These are phyloP conservation scores for Neolentinus lepideus DNA, from an alignment of 1,284 basidiomycete genomes.

Conservation along the genomic window DNA sequence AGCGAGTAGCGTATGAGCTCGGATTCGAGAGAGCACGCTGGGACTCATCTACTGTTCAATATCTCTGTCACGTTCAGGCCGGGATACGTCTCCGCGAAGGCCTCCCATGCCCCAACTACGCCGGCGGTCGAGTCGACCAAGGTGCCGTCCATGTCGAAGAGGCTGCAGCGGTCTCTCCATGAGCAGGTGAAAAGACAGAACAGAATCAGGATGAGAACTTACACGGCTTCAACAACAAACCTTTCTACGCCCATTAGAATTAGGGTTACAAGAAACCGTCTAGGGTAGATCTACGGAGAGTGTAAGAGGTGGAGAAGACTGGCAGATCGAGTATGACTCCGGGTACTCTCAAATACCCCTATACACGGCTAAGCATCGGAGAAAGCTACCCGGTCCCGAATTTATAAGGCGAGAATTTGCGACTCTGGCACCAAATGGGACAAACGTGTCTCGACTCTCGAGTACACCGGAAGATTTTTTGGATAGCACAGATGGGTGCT, in stretches of 20 bases:
- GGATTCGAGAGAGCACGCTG: background rate
- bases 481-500: no score
- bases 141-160: constrained; percentile 80
- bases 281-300: background rate
- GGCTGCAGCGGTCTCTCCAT: constrained; percentile 25
- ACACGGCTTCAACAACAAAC: background rate
- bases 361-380: background rate
- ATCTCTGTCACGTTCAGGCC: constrained; percentile 54
- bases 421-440: no score
- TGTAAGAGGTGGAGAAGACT: background rate
- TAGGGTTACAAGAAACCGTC: background rate
- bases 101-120: constrained; percentile 69
- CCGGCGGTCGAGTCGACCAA: constrained; percentile 69
- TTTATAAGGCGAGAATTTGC: no score
- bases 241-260: background rate
- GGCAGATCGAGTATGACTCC: no score
- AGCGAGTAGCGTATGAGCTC: background rate
- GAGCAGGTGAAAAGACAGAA: background rate
- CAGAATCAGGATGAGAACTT: no score
- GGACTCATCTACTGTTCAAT: constrained; percentile 44
- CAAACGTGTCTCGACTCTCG: background rate
- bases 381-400: background rate
- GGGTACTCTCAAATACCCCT: background rate
- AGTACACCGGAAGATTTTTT: no score
- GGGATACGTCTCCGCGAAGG: constrained; percentile 58